Conservation (phyloP, 1,284 basidiomycete genomes). For the Volvariella surrecta region DNA sequence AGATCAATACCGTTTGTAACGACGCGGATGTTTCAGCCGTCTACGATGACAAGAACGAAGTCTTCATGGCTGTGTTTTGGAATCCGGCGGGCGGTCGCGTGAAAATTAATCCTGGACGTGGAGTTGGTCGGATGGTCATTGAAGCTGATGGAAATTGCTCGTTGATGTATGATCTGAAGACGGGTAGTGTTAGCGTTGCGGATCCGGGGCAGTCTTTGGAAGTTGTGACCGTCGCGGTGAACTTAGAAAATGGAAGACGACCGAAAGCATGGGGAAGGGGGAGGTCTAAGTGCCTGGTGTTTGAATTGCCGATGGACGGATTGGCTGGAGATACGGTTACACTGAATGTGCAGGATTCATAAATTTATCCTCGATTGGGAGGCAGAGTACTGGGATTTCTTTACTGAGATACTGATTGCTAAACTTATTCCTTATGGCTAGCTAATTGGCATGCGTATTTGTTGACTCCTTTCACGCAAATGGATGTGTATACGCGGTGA, state of each 20-base stretch:
- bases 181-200: slow-evolving; percentile 39
- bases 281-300: slow-evolving; percentile 8
- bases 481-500: no score
- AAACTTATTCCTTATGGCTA: no score
- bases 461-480: no score
- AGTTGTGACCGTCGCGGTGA: slow-evolving; percentile 16
- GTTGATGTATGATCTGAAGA: slow-evolving; percentile 33
- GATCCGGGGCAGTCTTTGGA: slow-evolving; percentile 41
- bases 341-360: slow-evolving; percentile 1
- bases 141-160: slow-evolving; percentile 30
- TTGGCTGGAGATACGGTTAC: slow-evolving; percentile 16
- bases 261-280: slow-evolving; percentile 4
- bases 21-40: slow-evolving; percentile 32
- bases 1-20: slow-evolving; percentile 32
- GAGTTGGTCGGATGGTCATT: slow-evolving; percentile 27
- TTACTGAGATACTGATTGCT: no score
- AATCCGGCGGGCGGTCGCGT: slow-evolving; percentile 23
- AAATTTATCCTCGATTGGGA: no score
- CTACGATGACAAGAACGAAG: slow-evolving; percentile 27
- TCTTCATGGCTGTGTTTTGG: slow-evolving; percentile 40
- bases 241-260: slow-evolving; percentile 15
- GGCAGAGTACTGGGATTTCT: no score
- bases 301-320: slow-evolving; percentile 13
- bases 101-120: slow-evolving; percentile 18
- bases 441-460: no score